Evolutionary conservation across 352 stramenopile species (phyloP).

Genomic region (Pseudoperonospora humuli): DNA sequence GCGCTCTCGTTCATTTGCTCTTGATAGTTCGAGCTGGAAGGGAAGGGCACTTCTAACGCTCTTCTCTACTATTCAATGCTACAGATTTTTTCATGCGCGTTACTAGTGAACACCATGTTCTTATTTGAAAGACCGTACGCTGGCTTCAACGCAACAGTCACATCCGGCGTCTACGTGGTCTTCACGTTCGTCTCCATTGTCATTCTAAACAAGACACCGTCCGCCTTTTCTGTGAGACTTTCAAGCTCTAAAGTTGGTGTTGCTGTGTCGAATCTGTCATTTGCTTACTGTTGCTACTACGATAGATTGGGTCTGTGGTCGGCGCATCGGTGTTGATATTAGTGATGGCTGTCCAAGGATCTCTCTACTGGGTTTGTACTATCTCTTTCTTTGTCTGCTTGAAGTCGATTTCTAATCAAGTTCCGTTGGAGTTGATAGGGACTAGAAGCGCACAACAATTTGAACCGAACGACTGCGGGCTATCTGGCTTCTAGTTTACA

Average conservation of each 20-base stretch:
- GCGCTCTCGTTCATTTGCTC: slow-evolving; percentile 1
- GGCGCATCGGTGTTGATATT: slow-evolving; percentile 59
- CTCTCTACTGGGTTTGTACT: slow-evolving; percentile 53
- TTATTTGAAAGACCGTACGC: slow-evolving; percentile 60
- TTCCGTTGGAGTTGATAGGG: slow-evolving; percentile 15
- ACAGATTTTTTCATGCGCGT: slow-evolving; percentile 47
- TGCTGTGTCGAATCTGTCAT: neutral
- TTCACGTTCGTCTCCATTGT: slow-evolving; percentile 74
- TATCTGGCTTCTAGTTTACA: slow-evolving; percentile 46
- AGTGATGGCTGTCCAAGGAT: slow-evolving; percentile 55
- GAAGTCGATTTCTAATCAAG: neutral
- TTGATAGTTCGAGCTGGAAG: neutral
- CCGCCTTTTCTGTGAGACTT: slow-evolving; percentile 55
- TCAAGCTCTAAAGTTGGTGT: neutral
- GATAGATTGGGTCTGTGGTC: slow-evolving; percentile 66
- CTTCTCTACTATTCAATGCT: neutral
- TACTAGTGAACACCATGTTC: slow-evolving; percentile 66
- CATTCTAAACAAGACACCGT: slow-evolving; percentile 75
- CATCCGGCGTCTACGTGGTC: slow-evolving; percentile 43
- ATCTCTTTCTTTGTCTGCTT: neutral
- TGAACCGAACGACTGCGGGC: slow-evolving; percentile 24
- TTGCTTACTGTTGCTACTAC: neutral
- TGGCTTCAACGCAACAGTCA: slow-evolving; percentile 61
- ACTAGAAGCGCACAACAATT: slow-evolving; percentile 32
- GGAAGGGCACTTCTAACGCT: slow-evolving; percentile 4